Evolutionary conservation across 2,329 filamentous ascomycete species (phyloP).

Genomic region (Diplodia mutila): DNA sequence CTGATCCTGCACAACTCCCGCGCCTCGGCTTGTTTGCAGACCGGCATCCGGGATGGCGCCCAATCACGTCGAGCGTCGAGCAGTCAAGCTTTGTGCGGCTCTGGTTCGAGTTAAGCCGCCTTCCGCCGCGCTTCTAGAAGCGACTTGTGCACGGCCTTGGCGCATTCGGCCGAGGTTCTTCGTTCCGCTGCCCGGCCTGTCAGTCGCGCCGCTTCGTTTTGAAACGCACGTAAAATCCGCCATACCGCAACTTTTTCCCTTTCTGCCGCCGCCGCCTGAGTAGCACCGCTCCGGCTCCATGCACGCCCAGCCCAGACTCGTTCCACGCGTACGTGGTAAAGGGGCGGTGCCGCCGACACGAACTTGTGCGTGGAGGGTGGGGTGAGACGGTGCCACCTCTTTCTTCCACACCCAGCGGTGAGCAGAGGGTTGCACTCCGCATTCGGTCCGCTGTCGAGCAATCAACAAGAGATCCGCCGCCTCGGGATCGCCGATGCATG

Average conservation of each 20-base stretch:
- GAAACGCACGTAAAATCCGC: neutral
- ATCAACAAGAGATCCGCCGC: neutral
- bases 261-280: neutral
- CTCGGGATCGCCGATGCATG: neutral
- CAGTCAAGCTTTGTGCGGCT: neutral
- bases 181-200: neutral
- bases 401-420: neutral
- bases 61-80: neutral
- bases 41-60: neutral
- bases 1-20: neutral
- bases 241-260: conserved; percentile 3
- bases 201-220: neutral
- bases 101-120: neutral
- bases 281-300: neutral
- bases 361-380: neutral
- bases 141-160: neutral
- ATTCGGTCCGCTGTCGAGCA: neutral
- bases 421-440: neutral
- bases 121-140: neutral
- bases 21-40: neutral
- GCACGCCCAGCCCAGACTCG: neutral
- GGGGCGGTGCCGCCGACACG: neutral
- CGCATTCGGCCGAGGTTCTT: neutral
- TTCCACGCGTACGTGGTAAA: neutral
- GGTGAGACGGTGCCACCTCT: neutral